phyloP scores from a whole-genome alignment of 352 stramenopile genomes.

The Phytophthora capsici region DNA sequence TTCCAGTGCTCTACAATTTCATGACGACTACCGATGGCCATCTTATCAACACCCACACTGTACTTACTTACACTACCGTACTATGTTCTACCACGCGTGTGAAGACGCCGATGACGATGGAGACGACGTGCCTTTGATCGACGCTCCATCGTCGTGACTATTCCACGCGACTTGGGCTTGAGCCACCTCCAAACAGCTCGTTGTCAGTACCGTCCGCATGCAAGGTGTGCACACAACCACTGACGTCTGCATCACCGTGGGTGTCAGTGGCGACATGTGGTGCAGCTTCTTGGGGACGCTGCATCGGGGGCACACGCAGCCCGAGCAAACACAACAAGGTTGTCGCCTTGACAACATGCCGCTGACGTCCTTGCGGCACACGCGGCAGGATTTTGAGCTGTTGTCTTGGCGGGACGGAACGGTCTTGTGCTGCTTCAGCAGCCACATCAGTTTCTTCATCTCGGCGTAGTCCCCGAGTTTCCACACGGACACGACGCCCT shows the following conservation, averaged over 20 bases:
- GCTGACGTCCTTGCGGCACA: constrained; percentile 36
- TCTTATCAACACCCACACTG: constrained; percentile 12
- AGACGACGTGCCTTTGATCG: constrained; percentile 28
- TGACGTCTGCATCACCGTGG: constrained; percentile 25
- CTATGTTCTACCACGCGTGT: constrained; percentile 14
- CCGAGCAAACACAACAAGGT: constrained; percentile 33
- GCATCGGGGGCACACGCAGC: constrained; percentile 31
- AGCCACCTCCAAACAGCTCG: constrained; percentile 33
- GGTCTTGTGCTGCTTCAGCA: constrained; percentile 32
- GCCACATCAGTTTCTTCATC: constrained; percentile 45
- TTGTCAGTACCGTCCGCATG: constrained; percentile 29
- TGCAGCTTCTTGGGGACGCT: constrained; percentile 36
- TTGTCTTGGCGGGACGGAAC: not conserved
- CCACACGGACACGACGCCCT: constrained; percentile 45
- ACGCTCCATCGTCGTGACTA: constrained; percentile 11
- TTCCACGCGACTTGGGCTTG: constrained; percentile 17
- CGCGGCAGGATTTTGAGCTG: constrained; percentile 21
- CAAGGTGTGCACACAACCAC: constrained; percentile 40
- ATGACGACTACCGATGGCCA: not conserved
- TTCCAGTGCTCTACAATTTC: not conserved
- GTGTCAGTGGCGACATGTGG: constrained; percentile 40
- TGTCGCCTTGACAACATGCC: constrained; percentile 20
- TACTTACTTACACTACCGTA: not conserved
- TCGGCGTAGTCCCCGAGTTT: constrained; percentile 41
- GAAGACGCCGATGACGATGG: constrained; percentile 21